Conservation (phyloP, 768 basidiomycete genomes). For the Podaxis pistillaris region DNA sequence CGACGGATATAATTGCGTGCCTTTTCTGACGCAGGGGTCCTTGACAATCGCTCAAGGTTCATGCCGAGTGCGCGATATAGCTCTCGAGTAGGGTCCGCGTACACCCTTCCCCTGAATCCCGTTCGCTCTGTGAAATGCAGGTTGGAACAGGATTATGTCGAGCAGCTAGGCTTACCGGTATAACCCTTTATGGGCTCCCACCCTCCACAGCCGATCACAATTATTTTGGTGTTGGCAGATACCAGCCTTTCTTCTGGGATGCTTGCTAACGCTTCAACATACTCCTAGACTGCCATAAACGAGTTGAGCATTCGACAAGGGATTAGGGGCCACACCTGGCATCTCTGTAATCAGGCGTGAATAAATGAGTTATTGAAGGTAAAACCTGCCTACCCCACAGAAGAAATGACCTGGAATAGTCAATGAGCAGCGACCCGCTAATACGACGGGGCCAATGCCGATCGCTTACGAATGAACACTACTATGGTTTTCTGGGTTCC, state of each 20-base stretch:
- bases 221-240: slow-evolving; percentile 37
- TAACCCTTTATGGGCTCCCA: slow-evolving; percentile 50
- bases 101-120: slow-evolving; percentile 46
- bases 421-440: neutral
- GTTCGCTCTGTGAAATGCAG: slow-evolving; percentile 37
- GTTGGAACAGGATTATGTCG: neutral
- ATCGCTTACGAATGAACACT: slow-evolving; percentile 57
- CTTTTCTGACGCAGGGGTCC: slow-evolving; percentile 43
- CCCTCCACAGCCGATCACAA: slow-evolving; percentile 62
- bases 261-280: slow-evolving; percentile 44
- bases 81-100: slow-evolving; percentile 60
- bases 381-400: slow-evolving; percentile 49
- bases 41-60: slow-evolving; percentile 44
- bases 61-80: slow-evolving; percentile 65
- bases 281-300: slow-evolving; percentile 32
- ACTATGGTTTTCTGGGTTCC: slow-evolving; percentile 50
- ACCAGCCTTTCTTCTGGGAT: slow-evolving; percentile 40
- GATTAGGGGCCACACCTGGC: slow-evolving; percentile 33
- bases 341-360: slow-evolving; percentile 24
- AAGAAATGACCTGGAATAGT: slow-evolving; percentile 57
- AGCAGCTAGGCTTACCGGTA: slow-evolving; percentile 33
- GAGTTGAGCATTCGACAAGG: neutral
- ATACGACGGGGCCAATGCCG: neutral
- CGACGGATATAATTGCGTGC: slow-evolving; percentile 45
- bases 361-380: neutral